Base-by-base conservation (phyloP, 1,139 yeast species). In the Kodamaea suecica region DNA sequence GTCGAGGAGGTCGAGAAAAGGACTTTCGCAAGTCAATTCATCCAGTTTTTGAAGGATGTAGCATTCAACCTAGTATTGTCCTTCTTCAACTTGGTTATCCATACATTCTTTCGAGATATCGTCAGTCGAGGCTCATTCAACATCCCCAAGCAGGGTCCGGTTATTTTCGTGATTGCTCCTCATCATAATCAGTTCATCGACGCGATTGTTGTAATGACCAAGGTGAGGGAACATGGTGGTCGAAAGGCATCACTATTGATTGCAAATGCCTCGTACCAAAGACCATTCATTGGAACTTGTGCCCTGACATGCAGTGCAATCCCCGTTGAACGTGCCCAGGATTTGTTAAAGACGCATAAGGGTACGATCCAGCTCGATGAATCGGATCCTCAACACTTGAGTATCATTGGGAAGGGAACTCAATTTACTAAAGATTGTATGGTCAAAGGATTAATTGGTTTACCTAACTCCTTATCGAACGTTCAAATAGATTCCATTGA, bases 251-350 rank as follows among this genome's bases (percentile, higher is more conserved):
- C 58, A 17, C 47, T 50, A 21, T 43, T 53, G 36, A 50, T 52
- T 5, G 59, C 59, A 11, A 49, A 53, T 14, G 38, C 45, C 17
- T 44, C 48, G 5, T 47, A 45, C 36, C 23, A 45, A 11, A 29
- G 42, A 17, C 34, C 35, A 3, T 33, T 45, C 33, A 70, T 83
- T 38, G 86, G 87, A 2, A 53, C 70, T 2, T 62, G 78, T 39
- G 78, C 87, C 7, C 61, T 66, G 37, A 58, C 78, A 45, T 71
- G 81, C 2, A 73, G 79, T 31, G 77, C 85, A 2, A 81, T 82
- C 27, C 87, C 88, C 0, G 90, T 83, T 12, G 83, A 81, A 38
- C 61, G 90, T 48, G 81, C 86, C 2, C 90, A 82, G 55, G 92
- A 83, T 53, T 58, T 78, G 36, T 56, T 83, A 41, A 62, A 59